Evolutionary conservation across 257 asterid genomes (phyloP).

Genomic region (Verbascum thapsus): DNA sequence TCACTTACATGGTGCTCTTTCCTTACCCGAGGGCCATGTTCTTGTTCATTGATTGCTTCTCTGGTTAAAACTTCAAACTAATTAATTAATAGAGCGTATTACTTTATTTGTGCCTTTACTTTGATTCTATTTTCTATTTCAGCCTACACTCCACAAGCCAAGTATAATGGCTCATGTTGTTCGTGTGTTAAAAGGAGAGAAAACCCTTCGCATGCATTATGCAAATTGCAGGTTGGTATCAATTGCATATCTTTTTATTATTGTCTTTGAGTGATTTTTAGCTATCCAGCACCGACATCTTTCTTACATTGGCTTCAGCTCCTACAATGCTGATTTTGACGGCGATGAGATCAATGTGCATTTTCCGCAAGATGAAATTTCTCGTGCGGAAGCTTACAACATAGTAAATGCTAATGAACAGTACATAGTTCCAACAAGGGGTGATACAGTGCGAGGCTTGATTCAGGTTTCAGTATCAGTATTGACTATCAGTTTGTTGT

Average conservation of each 20-base stretch:
- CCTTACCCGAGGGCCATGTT: neutral
- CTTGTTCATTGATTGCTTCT: conserved; percentile 2
- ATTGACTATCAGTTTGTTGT: conserved; percentile 13
- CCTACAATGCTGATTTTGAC: conserved; percentile 98
- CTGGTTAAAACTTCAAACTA: neutral
- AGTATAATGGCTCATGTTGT: conserved; percentile 99
- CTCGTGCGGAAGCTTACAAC: conserved; percentile 98
- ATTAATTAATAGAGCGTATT: conserved; percentile 10
- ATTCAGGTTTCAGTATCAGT: conserved; percentile 76
- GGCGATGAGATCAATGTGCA: conserved; percentile 99
- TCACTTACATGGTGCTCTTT: conserved; percentile 5
- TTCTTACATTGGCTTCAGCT: conserved; percentile 51
- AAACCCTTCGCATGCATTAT: conserved; percentile 98
- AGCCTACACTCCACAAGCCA: conserved; percentile 99
- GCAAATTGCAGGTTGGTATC: conserved; percentile 95
- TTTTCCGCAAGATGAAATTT: conserved; percentile 98
- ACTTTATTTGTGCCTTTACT: conserved; percentile 26
- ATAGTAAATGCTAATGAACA: conserved; percentile 97
- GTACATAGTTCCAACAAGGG: conserved; percentile 95
- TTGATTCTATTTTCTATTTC: conserved; percentile 36
- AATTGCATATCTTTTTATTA: conserved; percentile 4
- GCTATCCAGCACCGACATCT: conserved; percentile 33
- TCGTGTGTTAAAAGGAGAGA: conserved; percentile 95
- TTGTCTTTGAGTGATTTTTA: conserved; percentile 16
- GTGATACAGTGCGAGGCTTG: conserved; percentile 96